Base-by-base conservation (phyloP, 768 basidiomycete genomes). In the Suillus bovinus region DNA sequence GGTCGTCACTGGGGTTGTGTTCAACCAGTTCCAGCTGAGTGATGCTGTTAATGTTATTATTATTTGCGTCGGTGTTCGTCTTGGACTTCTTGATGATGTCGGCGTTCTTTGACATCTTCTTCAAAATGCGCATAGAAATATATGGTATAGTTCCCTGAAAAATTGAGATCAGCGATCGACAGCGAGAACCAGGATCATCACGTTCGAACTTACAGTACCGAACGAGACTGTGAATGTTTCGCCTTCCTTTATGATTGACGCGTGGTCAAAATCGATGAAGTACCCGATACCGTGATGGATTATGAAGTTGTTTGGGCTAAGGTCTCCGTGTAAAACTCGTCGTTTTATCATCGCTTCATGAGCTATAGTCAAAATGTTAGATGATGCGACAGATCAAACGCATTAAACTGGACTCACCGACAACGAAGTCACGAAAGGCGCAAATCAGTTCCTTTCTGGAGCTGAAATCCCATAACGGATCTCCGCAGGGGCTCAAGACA, bases 391-490 rank as follows among this genome's bases (percentile, higher is more conserved):
- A 47, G 24, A 47, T 4, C 14, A 24, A 27, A 27, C 5, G 3
- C 14, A 49, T 47, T 13, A 27, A 17, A 29, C 49, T 17, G 13
- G 29, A 44, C 50, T 50, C 29, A 63, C 62, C 38, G 2, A 58
- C 7, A 5, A 61, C 10, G 13, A 29, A 61, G 16, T 66, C 59
- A 5, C 57, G 4, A 27, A 66, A 66, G 16, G 62, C 29, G 1
- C 62, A 36, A 3, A 66, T 17, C 14, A 63, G 60, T 27, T 66
- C 55, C n/a, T 41, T 57, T 1, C 49, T 50, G 16, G 49, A 50
- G 24, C 49, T 29, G 27, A 50, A 50, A 9, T 29, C 4, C 4
- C 22, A 50, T 29, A 50, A n/a, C 0, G 4, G 49, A 14, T 27
- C 27, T 50, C 49, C 4, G 3, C 49, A 50, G 3, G 27, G 49